Evolutionary conservation across 768 basidiomycete genomes (phyloP), one percentile per base, ranked within the genome.

Genomic region (Hygrophoropsis aurantiaca): DNA sequence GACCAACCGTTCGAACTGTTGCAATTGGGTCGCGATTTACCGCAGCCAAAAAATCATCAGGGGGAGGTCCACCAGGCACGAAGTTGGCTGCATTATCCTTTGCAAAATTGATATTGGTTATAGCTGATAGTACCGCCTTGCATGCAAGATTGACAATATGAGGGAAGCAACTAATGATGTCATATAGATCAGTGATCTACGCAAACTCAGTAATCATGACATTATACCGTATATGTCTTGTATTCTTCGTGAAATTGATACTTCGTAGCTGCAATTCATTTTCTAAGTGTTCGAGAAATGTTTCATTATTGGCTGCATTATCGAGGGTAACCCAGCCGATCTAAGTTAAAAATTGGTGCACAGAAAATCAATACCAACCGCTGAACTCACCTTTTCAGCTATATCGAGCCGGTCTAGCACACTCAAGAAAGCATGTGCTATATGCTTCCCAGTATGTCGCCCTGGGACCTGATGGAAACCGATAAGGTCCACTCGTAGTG

Each of bases 311-410:
- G 2, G 52, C 47, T 5, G 61, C 55, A 36, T 65, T 68, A 36
- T 66, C 62, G 11, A 62, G 42, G 2, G 64, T 66, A n/a, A 59
- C 52, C 49, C 56, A 54, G 13, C 55, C 48, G 21, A 61, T 54
- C 59, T 61, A 24, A 24, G 20, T 27, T 18, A 26, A 5, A 18
- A 42, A 13, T 27, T 11, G 25, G 6, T 19, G 13, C n/a, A n/a
- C n/a, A 42, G 42, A 16, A 34, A 20, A 26, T 7, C 6, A 49
- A 27, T 40, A 5, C n/a, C n/a, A 7, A 26, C 10, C n/a, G 19
- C 7, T 25, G 18, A 37, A 44, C 43, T 5, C 21, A 55, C 56
- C 43, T 46, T 49, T 32, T 47, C 26, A 3, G 41, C 36, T 18
- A 41, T 32, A 11, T 51, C 56, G 24, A 47, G 36, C 13, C 47